Evolutionary conservation across 805 yeast genomes (phyloP), one percentile per base, ranked within the genome.

Genomic region (Teunomyces kruisii): DNA sequence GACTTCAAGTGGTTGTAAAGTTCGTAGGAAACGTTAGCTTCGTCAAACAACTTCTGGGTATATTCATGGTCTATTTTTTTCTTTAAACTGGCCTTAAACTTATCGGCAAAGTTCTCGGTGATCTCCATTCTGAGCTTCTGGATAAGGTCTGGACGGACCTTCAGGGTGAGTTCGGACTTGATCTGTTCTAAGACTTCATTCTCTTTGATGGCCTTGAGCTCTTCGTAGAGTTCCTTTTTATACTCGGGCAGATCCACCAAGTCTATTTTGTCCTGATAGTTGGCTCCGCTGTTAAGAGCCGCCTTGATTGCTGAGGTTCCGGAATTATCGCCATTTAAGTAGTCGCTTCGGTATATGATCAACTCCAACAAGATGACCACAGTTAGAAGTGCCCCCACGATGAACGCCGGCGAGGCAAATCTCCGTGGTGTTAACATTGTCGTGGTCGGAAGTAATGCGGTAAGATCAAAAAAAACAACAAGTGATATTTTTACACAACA

Each of bases 1-100:
- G 43, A 41, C 32, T 51, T 51, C 46, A 56, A 43, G 24, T 43
- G 45, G 12, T 49, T 44, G 43, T 52, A 45, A 12, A 55, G 30
- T 8, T 42, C 37, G 35, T 40, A 47, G 12, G 54, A 46, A 5
- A 55, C 33, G 12, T 45, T 31, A 33, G 49, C 46, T 17, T 48
- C 53, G 15, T 36, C 38, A 33, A 44, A 58, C 17, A 48, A 32
- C 28, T 47, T 43, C 14, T 40, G 15, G 13, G 59, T 56, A 43
- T 52, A 51, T 15, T 51, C 42, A 2, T 24, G 12, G 7, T 28
- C 16, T 17, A 55, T 40, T 14, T 49, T 44, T 10, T 33, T 26
- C 24, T 42, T 38, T 16, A 54, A 40, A 17, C 41, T 32, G 5
- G 28, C 32, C 43, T 47, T 49, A 32, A 44, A 49, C 22, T 36